These are phyloP conservation scores for Pythium folliculosum DNA, from an alignment of 352 stramenopile species.

Conservation along the genomic window DNA sequence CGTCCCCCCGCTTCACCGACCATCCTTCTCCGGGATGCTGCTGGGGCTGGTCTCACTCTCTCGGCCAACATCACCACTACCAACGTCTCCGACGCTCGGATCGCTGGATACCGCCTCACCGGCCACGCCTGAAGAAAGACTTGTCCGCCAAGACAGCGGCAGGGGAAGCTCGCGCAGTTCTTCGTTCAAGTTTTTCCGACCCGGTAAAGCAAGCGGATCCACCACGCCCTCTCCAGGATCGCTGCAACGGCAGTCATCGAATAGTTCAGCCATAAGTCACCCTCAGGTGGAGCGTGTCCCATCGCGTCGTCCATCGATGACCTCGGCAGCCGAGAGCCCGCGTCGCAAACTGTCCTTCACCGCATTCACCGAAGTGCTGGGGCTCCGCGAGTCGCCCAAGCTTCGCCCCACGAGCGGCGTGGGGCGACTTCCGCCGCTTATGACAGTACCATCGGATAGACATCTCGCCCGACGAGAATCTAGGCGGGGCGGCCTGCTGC, in stretches of 20 bases:
- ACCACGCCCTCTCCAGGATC: not conserved
- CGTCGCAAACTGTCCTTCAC: slow-evolving; percentile 25
- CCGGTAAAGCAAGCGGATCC: not conserved
- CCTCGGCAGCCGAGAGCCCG: not conserved
- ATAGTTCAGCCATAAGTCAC: slow-evolving; percentile 8
- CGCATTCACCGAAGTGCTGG: slow-evolving; percentile 18
- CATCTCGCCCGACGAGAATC: slow-evolving; percentile 13
- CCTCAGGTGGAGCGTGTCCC: not conserved
- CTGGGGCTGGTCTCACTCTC: not conserved
- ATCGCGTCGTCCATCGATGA: not conserved
- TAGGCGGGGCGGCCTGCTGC: not conserved
- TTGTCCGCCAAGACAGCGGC: not conserved
- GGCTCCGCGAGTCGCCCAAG: slow-evolving; percentile 12
- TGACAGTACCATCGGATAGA: slow-evolving; percentile 8
- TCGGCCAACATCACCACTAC: not conserved
- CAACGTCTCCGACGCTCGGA: not conserved
- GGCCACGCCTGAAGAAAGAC: not conserved
- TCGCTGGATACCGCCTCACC: not conserved
- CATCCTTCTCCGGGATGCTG: slow-evolving; percentile 10
- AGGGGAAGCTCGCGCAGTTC: not conserved
- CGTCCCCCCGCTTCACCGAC: not conserved
- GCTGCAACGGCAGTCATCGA: slow-evolving; percentile 11
- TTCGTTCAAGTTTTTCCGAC: not conserved
- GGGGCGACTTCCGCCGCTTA: not conserved
- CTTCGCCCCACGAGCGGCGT: not conserved